Evolutionary conservation across 495 filamentous ascomycete species (phyloP).

Genomic region (Penicillium lagena): DNA sequence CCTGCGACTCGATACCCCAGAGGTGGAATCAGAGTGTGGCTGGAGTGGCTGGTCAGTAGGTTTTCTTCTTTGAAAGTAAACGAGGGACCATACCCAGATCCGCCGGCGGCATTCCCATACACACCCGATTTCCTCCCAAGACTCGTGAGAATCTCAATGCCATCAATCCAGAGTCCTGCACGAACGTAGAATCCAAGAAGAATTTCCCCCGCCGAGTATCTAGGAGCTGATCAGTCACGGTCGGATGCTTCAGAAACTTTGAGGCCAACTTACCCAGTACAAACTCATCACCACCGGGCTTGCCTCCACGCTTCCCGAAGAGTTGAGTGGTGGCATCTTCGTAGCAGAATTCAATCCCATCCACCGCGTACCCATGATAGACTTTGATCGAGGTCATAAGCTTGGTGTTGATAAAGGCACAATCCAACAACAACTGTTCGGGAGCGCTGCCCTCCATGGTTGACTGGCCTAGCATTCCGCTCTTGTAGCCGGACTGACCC

Average conservation of each 20-base stretch:
- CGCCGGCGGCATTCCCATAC: conserved; percentile 77
- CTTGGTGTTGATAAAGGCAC: conserved; percentile 59
- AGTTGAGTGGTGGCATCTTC: conserved; percentile 83
- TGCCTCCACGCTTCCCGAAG: conserved; percentile 80
- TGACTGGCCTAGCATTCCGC: conserved; percentile 69
- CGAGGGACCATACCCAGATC: conserved; percentile 63
- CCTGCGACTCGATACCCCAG: conserved; percentile 86
- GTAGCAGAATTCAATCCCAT: conserved; percentile 89
- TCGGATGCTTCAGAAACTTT: conserved; percentile 2
- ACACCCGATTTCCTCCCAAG: conserved; percentile 76
- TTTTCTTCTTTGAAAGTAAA: neutral
- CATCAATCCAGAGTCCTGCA: conserved; percentile 82
- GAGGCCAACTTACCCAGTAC: conserved; percentile 53
- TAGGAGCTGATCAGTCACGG: conserved; percentile 17
- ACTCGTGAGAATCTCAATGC: conserved; percentile 84
- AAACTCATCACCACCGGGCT: conserved; percentile 69
- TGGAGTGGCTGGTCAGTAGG: conserved; percentile 30
- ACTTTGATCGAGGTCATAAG: conserved; percentile 69
- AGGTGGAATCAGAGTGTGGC: conserved; percentile 84
- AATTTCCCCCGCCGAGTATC: conserved; percentile 79
- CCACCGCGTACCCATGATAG: conserved; percentile 71
- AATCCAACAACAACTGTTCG: conserved; percentile 69
- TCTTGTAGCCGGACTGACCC: conserved; percentile 64
- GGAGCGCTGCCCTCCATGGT: conserved; percentile 65
- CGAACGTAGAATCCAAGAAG: conserved; percentile 82